Evolutionary conservation across 2,329 filamentous ascomycete genomes (phyloP).

Genomic region (Beauveria bassiana): DNA sequence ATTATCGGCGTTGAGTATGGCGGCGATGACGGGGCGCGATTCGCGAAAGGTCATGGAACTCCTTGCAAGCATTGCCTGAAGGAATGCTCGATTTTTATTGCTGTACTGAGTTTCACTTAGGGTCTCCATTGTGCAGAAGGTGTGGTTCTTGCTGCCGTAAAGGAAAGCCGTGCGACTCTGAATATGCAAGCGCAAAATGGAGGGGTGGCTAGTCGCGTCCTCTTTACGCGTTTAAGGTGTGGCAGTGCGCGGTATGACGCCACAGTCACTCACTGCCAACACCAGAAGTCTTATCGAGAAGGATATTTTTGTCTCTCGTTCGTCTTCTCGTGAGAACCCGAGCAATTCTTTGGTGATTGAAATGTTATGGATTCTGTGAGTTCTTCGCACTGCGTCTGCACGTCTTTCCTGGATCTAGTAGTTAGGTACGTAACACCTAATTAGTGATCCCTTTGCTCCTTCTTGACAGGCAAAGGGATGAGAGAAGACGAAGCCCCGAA

Average conservation of each 20-base stretch:
- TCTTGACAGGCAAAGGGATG: too few species aligned
- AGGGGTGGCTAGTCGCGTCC: constrained; percentile 5
- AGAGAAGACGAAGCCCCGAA: too few species aligned
- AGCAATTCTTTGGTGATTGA: too few species aligned
- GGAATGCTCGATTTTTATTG: constrained; percentile 75
- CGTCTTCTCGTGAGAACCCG: too few species aligned
- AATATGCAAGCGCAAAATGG: background rate
- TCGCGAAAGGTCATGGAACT: constrained; percentile 70
- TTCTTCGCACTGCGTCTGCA: too few species aligned
- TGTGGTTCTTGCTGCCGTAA: background rate
- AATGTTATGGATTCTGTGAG: too few species aligned
- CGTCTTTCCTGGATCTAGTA: too few species aligned
- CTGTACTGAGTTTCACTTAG: constrained; percentile 32
- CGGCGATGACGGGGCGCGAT: constrained; percentile 65
- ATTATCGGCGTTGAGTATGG: constrained; percentile 56
- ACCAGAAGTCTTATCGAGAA: background rate
- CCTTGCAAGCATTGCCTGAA: constrained; percentile 78
- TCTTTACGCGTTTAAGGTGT: constrained; percentile 7
- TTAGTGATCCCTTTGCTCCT: too few species aligned
- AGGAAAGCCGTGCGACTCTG: background rate
- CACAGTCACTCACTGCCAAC: background rate
- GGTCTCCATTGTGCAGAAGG: constrained; percentile 18
- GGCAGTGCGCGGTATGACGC: background rate
- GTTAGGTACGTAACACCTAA: too few species aligned
- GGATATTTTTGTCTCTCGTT: too few species aligned